Conservation (phyloP, 495 filamentous ascomycete genomes). For the Lasiosphaeriaceae sp. region DNA sequence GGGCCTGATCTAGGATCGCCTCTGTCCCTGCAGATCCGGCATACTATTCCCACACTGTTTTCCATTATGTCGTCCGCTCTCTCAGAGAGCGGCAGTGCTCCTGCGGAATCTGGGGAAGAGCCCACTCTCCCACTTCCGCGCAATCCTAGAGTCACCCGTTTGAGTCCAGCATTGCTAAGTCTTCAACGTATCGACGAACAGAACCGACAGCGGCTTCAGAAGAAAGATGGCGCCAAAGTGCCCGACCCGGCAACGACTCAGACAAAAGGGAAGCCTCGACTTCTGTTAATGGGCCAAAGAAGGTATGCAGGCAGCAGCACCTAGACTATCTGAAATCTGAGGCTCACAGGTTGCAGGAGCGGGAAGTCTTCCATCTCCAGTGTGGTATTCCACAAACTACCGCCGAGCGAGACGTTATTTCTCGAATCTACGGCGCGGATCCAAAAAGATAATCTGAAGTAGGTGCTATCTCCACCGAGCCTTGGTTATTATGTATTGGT, state of each 20-base stretch:
- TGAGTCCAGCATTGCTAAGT: constrained; percentile 50
- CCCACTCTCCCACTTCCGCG: constrained; percentile 14
- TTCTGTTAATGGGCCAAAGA: constrained; percentile 92
- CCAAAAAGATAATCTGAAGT: constrained; percentile 91
- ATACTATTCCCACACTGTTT: neutral
- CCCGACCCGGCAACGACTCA: constrained; percentile 36
- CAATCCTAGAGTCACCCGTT: constrained; percentile 16
- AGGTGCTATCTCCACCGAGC: constrained; percentile 11
- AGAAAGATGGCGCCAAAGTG: constrained; percentile 36
- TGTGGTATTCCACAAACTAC: constrained; percentile 96
- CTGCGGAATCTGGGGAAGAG: constrained; percentile 20
- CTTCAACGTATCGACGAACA: constrained; percentile 54
- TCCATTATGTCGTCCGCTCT: constrained; percentile 33
- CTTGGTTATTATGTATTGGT: neutral
- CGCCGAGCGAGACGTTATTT: constrained; percentile 90
- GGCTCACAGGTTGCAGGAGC: constrained; percentile 56
- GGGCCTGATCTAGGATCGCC: constrained; percentile 1
- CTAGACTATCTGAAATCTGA: neutral
- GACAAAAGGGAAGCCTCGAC: constrained; percentile 67
- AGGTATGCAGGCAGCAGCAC: constrained; percentile 54
- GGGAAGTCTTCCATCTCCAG: constrained; percentile 97
- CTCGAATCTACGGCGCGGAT: constrained; percentile 90
- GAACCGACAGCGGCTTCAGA: constrained; percentile 46
- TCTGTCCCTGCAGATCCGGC: neutral
- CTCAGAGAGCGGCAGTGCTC: constrained; percentile 4